These are phyloP conservation scores for Drechslera avenae DNA, from an alignment of 2,329 filamentous ascomycete species.

Conservation along the genomic window DNA sequence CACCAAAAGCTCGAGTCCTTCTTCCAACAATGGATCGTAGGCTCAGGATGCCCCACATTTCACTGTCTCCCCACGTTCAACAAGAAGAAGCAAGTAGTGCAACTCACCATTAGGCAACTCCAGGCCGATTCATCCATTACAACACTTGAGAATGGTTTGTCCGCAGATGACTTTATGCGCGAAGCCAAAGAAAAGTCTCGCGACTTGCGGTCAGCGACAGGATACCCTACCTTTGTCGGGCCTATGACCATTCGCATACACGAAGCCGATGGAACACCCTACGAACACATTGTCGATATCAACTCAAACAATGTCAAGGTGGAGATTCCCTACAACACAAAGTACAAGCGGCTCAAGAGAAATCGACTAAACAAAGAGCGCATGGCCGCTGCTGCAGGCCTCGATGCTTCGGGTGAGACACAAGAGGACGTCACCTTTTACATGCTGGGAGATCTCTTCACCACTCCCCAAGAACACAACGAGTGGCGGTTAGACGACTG, in stretches of 20 bases:
- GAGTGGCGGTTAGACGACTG: conserved; percentile 89
- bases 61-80: conserved; percentile 89
- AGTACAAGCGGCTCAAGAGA: conserved; percentile 95
- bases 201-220: conserved; percentile 69
- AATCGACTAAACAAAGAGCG: conserved; percentile 83
- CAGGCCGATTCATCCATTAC: conserved; percentile 38
- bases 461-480: conserved; percentile 77
- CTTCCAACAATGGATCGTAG: conserved; percentile 90
- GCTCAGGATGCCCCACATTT: conserved; percentile 87
- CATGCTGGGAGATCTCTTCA: conserved; percentile 88
- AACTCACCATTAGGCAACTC: conserved; percentile 81
- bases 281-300: conserved; percentile 97
- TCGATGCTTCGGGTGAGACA: conserved; percentile 64
- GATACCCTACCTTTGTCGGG: conserved; percentile 85
- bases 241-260: conserved; percentile 98
- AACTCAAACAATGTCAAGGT: conserved; percentile 84
- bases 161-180: conserved; percentile 78
- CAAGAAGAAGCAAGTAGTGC: conserved; percentile 94
- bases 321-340: conserved; percentile 97
- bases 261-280: conserved; percentile 96
- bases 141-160: conserved; percentile 52
- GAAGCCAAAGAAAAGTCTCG: conserved; percentile 80
- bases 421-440: conserved; percentile 86
- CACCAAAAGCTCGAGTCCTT: conserved; percentile 87
- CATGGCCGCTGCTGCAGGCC: conserved; percentile 65